Evolutionary conservation across 1,139 yeast species (phyloP).

Genomic region (Hemisphaericaspora lyxosophila): DNA sequence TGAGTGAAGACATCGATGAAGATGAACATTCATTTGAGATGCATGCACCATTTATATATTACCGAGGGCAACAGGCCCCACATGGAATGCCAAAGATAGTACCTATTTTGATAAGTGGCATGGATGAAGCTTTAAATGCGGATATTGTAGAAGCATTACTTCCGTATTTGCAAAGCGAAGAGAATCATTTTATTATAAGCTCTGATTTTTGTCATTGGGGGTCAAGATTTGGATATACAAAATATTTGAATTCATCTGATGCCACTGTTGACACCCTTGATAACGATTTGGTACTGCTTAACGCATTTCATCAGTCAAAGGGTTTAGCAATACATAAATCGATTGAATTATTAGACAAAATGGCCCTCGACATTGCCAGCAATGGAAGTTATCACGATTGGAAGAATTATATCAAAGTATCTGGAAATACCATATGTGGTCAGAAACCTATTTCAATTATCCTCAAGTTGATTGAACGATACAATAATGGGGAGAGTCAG

Average conservation of each 20-base stretch:
- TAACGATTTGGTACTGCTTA: slow-evolving; percentile 18
- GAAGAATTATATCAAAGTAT: slow-evolving; percentile 60
- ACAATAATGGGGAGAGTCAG: slow-evolving; percentile 7
- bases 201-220: slow-evolving; percentile 99
- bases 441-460: slow-evolving; percentile 76
- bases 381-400: slow-evolving; percentile 57
- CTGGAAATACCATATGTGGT: slow-evolving; percentile 94
- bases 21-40: slow-evolving; percentile 94
- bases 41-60: slow-evolving; percentile 79
- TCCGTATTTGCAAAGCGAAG: slow-evolving; percentile 55
- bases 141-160: slow-evolving; percentile 49
- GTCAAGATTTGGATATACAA: slow-evolving; percentile 66
- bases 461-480: slow-evolving; percentile 49
- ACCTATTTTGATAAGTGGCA: slow-evolving; percentile 78
- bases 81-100: slow-evolving; percentile 52
- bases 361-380: slow-evolving; percentile 66
- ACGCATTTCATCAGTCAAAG: slow-evolving; percentile 12
- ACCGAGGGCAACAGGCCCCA: slow-evolving; percentile 29
- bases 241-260: slow-evolving; percentile 43
- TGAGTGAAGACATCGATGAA: slow-evolving; percentile 65
- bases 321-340: slow-evolving; percentile 60
- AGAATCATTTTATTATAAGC: slow-evolving; percentile 74
- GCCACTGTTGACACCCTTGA: slow-evolving; percentile 14
- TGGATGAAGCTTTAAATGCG: slow-evolving; percentile 45
- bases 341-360: slow-evolving; percentile 67